Base-by-base conservation (phyloP, 257 asterid species). In the Oldenlandia corymbosa region DNA sequence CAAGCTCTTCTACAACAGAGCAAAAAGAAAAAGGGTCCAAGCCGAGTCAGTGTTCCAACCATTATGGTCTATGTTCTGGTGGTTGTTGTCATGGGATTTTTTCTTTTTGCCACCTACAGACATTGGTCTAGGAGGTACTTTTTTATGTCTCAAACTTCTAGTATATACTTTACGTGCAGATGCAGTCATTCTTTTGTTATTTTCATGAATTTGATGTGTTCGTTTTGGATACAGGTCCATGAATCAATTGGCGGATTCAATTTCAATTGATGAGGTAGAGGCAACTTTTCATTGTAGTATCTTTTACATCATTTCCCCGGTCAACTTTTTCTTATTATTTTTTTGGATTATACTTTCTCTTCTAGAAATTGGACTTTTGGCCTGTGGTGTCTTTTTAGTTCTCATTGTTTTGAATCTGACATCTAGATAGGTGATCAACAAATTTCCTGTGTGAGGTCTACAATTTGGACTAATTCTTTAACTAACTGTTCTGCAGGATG, bases 1-100 rank as follows among this genome's bases (percentile, higher is more conserved):
- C 87, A 78, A 74, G 80, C 84, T 45, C 82, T 81, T 58, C 59
- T 82, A 30, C 80, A 68, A 48, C 87, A 79, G 62, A 82, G 84
- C 79, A 82, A 82, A 68, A 82, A 74, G 83, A 82, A 79, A 71
- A 78, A 81, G 66, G 78, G 66, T 18, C 83, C 83, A 2, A 76
- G 74, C 65, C 73, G 74, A 13, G 51, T 69, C 53, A 73, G 84
- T 41, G 58, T 60, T n/a, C 58, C 79, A 34, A 82, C 81, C 11
- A 60, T 82, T 24, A 57, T 60, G 9, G 65, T 79, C 23, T 82
- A 82, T 60, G 64, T 52, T 10, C 45, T 79, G 30, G 53, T 82
- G 18, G 57, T 69, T 34, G 49, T 73, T 23, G 76, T 69, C 32
- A 74, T 65, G 79, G 74, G 66, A 60, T 79, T 79, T 68, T 82